Evolutionary conservation across 371 early-diverging fungal genomes (phyloP).

Genomic region (Rhizopus arrhizus): DNA sequence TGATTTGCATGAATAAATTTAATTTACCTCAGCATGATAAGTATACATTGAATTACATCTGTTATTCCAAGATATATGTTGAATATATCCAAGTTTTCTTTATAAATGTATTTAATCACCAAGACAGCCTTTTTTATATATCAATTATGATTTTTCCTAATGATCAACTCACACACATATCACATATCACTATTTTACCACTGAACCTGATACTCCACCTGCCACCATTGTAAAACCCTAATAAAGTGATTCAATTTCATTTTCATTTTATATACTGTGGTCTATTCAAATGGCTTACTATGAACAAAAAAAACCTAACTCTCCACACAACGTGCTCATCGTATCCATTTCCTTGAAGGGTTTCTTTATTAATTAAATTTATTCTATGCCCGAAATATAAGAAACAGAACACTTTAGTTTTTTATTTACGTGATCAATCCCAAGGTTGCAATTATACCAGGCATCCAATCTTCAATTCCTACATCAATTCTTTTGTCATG

Average conservation of each 20-base stretch:
- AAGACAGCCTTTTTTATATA: constrained; percentile 55
- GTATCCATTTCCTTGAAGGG: constrained; percentile 45
- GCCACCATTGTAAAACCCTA: constrained; percentile 74
- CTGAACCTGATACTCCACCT: constrained; percentile 73
- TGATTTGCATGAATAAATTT: not conserved
- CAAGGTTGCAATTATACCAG: constrained; percentile 72
- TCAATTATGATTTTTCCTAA: not conserved
- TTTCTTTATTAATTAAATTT: constrained; percentile 55
- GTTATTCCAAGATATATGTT: constrained; percentile 66
- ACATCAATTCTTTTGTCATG: constrained; percentile 42
- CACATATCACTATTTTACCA: constrained; percentile 46
- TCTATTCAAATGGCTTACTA: constrained; percentile 27
- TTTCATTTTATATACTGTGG: not conserved
- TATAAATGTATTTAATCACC: constrained; percentile 69
- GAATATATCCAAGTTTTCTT: constrained; percentile 51
- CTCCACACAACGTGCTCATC: constrained; percentile 54
- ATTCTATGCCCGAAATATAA: constrained; percentile 31
- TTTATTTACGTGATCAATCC: constrained; percentile 69
- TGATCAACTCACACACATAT: not conserved
- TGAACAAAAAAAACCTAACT: constrained; percentile 69
- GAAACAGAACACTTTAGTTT: not conserved
- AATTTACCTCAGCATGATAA: constrained; percentile 69
- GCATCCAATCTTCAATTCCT: constrained; percentile 79
- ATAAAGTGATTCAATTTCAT: not conserved
- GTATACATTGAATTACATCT: constrained; percentile 62